Percentiles rank a stretch among this genome's conserved stretches.
phyloP scores from a whole-genome alignment of 768 basidiomycete genomes.

The Boletus eberwhitei region DNA sequence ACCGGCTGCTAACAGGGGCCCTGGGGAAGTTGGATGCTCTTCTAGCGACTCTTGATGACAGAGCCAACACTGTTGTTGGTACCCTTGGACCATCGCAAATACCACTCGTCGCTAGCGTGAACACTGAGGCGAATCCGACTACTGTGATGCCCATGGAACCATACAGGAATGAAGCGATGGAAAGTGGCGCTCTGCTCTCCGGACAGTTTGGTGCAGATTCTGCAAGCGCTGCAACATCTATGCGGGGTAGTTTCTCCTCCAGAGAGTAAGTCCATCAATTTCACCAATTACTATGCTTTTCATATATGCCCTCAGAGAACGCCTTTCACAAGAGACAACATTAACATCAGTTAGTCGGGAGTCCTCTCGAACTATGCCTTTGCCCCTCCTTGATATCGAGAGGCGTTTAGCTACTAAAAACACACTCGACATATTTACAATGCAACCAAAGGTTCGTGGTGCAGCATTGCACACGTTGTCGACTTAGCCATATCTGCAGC shows the following conservation, averaged over 20 bases:
- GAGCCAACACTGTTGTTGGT: slow-evolving; percentile 41
- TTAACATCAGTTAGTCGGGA: slow-evolving; percentile 50
- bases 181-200: slow-evolving; percentile 12
- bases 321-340: slow-evolving; percentile 58
- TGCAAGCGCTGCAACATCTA: slow-evolving; percentile 51
- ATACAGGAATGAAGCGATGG: neutral
- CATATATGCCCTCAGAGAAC: slow-evolving; percentile 41
- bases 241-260: slow-evolving; percentile 49
- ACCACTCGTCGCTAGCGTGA: neutral
- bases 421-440: slow-evolving; percentile 92
- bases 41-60: slow-evolving; percentile 61
- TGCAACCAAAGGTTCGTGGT: slow-evolving; percentile 76
- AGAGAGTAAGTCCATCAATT: slow-evolving; percentile 45
- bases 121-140: neutral
- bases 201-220: slow-evolving; percentile 25
- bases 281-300: slow-evolving; percentile 1
- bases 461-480: neutral
- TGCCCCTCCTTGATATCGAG: slow-evolving; percentile 77
- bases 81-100: neutral
- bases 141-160: neutral
- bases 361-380: slow-evolving; percentile 49
- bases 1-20: slow-evolving; percentile 74
- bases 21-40: slow-evolving; percentile 76
- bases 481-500: slow-evolving; percentile 41
- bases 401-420: slow-evolving; percentile 68